phyloP scores from a whole-genome alignment of 2,329 filamentous ascomycete genomes.

The Ceratocystis alfenasii region DNA sequence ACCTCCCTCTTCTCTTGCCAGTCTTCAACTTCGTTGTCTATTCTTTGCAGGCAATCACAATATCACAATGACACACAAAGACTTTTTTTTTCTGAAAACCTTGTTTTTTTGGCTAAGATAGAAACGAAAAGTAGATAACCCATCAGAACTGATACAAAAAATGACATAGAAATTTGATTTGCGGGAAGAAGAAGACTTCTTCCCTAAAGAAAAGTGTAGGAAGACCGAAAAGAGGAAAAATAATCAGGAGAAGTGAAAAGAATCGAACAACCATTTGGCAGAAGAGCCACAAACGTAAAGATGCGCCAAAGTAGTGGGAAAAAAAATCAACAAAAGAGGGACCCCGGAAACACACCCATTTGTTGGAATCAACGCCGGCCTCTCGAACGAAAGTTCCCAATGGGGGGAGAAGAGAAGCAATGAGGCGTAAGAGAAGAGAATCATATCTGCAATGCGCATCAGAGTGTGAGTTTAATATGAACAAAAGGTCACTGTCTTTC shows the following conservation, averaged over 20 bases:
- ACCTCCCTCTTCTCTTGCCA: background rate
- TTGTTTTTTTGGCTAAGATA: slow-evolving; percentile 1
- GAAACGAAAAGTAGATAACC: background rate
- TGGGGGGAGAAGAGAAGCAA: slow-evolving; percentile 9
- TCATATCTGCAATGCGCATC: background rate
- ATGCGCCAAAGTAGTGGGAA: background rate
- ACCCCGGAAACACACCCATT: slow-evolving; percentile 8
- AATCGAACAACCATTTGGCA: slow-evolving; percentile 29
- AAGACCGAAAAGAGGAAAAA: slow-evolving; percentile 17
- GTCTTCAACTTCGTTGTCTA: too few relatives aligned
- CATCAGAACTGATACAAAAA: background rate
- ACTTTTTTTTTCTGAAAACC: background rate
- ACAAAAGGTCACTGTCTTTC: background rate
- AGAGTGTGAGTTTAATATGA: background rate
- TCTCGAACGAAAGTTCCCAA: slow-evolving; percentile 1
- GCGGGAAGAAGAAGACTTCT: background rate
- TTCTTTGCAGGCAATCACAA: background rate
- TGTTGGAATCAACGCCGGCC: slow-evolving; percentile 7
- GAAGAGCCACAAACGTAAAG: slow-evolving; percentile 24
- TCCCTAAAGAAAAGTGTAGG: background rate
- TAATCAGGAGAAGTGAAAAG: slow-evolving; percentile 13
- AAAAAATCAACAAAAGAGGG: slow-evolving; percentile 10
- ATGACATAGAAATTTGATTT: slow-evolving; percentile 7
- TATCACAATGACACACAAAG: background rate
- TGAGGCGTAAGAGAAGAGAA: slow-evolving; percentile 14